Evolutionary conservation across 495 filamentous ascomycete species (phyloP), one percentile per base, ranked within the genome.

Genomic region (Hyaloscypha bicolor): DNA sequence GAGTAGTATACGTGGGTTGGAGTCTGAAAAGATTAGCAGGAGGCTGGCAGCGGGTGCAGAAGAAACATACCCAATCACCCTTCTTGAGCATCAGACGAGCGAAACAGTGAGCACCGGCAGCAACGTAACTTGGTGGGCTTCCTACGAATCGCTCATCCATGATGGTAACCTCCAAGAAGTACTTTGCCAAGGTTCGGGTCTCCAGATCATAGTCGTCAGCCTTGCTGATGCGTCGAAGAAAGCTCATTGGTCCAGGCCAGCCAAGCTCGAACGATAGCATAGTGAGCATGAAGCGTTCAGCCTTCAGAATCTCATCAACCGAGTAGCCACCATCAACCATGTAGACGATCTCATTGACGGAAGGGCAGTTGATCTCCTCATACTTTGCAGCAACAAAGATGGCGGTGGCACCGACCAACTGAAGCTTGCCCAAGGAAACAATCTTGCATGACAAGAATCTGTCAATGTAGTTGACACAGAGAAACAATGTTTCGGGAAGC

Each of bases 101-200:
- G 22, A 98, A 83, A 76, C 93, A 97, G 76, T 98, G 96, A 51
- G 95, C 93, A 14, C 93, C 96, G 48, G 96, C 95, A 55, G 96
- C 90, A 31, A 91, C 78, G 77, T 90, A 97, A 83, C 94, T 97
- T 6, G 95, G 91, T 52, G 92, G 90, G 74, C 88, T 91, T 55
- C 89, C 91, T 52, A 99, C 93, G 73, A 98, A 98, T 31, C 94
- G 90, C 81, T 98, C 95, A 77, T 98, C 95, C 93, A 99, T 97
- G 76, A 98, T 90, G 51, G 93, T 95, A 52, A 97, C 83, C 76
- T 99, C 95, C 58, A 98, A 82, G 79, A 99, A 97, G 79, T 99
- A 99, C 82, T 99, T 99, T 69, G 95, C 94, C 33, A 99, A 84
- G 6, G 96, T 98, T 25, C 95, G 87, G 25, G 93, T 97, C 79